Base-by-base conservation (phyloP, 2,329 filamentous ascomycete species). In the Cercospora sp. region DNA sequence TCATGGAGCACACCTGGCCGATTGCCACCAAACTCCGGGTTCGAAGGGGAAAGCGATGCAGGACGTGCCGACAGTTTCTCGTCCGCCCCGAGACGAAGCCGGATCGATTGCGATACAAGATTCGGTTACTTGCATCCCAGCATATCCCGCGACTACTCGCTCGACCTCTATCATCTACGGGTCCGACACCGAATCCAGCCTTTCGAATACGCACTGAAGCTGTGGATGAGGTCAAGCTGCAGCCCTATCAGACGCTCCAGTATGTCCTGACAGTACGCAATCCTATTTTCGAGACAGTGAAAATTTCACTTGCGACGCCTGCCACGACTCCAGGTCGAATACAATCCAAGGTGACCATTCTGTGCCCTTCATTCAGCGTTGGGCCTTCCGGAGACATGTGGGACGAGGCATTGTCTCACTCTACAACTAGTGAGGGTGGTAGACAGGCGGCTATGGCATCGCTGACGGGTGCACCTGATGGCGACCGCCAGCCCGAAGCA, bases 71-170 rank as follows among this genome's bases (percentile, higher is more conserved):
- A 12, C 94, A 98, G 81, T 97, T 98, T 77, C 90, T 99, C 73
- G 91, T 93, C 69, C 96, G 97, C 78, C 95, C 94, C 13, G 95
- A 99, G 80, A 88, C 90, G 68, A 99, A 98, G 80, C 90, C 97
- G 33, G 94, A 91, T 63, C 60, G 51, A 45, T 95, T 91, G 6
- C 90, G 94, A 31, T 98, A 95, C 86, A 91, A 94, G 75, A 97
- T 99, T 79, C 91, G 92, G 64, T 86, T 98, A 0, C 89, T 98
- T 5, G 96, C 95, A 12, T 76, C 81, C 65, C 93, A 90, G 77
- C 94, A 96, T 80, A 92, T 99, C 70, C 95, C 95, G 0, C 89
- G 89, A 68, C 89, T 97, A 69, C 87, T 88, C 31, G 87, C 97
- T 73, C 87, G 88, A 60, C 88, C 90, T 76, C 76, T 57, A 70